Evolutionary conservation across 257 asterid species (phyloP), one percentile per base, ranked within the genome.

Genomic region (Capsicum pubescens): DNA sequence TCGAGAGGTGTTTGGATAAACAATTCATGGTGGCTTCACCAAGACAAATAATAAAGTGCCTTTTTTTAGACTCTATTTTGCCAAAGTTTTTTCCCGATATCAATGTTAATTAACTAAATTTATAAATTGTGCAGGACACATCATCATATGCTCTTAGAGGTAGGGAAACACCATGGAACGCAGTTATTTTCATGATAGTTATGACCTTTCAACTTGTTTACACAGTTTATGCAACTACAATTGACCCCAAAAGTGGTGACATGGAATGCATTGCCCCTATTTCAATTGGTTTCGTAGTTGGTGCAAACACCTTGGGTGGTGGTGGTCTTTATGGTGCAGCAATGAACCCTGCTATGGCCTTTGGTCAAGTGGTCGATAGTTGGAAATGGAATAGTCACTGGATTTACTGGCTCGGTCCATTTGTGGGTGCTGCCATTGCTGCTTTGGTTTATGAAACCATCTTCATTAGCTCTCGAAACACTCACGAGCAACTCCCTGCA

Each of bases 271-370:
- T 93, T 57, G 97, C 97, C 1, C 97, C 97, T 17, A 85, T 92
- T 52, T 94, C 95, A 79, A 93, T 93, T 19, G 95, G 97, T 26
- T 90, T 93, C 89, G 91, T 91, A 9, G 97, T 93, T 11, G 97
- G 98, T 7, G 98, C 98, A 79, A 93, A 93, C 89, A 91, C 91
- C 89, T 83, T 93, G 84, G 95, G 92, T 0, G 97, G 95, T 17
- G 98, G 97, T 0, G 97, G 94, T 3, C 90, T 92, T 7, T 89
- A 86, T 17, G 97, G 97, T 1, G 97, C 93, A 13, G 92, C 97
- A 10, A 92, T 93, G 97, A 93, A 93, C 92, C 97, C 97, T 0
- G 97, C 97, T 9, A 95, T 93, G 72, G 90, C 97, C 4, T 93
- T 93, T 44, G 97, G 97, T 1, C 97, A 96, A 0, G 96, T 97